A percentile compares a stretch with the other conserved stretches of the same genome.
Evolutionary conservation across 768 basidiomycete genomes (phyloP).

Genomic region (Pleurotus giganteus): DNA sequence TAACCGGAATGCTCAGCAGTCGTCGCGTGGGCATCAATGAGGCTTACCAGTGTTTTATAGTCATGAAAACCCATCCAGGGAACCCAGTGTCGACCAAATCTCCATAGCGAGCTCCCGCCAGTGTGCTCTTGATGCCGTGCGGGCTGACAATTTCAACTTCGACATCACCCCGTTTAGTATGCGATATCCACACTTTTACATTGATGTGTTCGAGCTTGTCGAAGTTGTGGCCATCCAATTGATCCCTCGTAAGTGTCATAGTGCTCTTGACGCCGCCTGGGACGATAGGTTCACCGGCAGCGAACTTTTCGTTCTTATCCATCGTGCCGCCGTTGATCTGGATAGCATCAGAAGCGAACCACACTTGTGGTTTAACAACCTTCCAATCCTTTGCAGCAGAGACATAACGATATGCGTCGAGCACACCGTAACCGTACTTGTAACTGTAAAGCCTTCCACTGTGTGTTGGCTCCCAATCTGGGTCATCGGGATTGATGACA

Average conservation of each 20-base stretch:
- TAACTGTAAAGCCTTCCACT: slow-evolving; percentile 67
- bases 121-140: slow-evolving; percentile 77
- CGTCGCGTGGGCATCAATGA: too few relatives aligned
- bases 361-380: slow-evolving; percentile 91
- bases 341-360: slow-evolving; percentile 75
- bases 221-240: slow-evolving; percentile 73
- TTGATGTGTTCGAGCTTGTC: slow-evolving; percentile 92
- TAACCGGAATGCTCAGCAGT: slow-evolving; percentile 26
- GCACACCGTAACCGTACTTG: slow-evolving; percentile 93
- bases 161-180: slow-evolving; percentile 83
- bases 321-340: slow-evolving; percentile 64
- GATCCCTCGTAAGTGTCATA: slow-evolving; percentile 63
- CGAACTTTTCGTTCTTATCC: slow-evolving; percentile 47
- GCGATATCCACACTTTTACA: slow-evolving; percentile 90
- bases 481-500: slow-evolving; percentile 82
- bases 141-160: slow-evolving; percentile 90
- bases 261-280: slow-evolving; percentile 62
- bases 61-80: slow-evolving; percentile 98
- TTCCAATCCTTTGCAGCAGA: slow-evolving; percentile 80
- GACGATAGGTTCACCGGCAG: slow-evolving; percentile 66
- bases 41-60: slow-evolving; percentile 94
- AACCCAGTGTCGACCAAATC: slow-evolving; percentile 72
- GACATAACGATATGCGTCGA: slow-evolving; percentile 83
- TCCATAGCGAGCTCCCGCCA: slow-evolving; percentile 67
- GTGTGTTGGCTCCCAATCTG: slow-evolving; percentile 89